A percentile compares a stretch with the other conserved stretches of the same genome.
These are phyloP conservation scores for Candida jianshihensis DNA, from an alignment of 805 yeast species.

Conservation along the genomic window DNA sequence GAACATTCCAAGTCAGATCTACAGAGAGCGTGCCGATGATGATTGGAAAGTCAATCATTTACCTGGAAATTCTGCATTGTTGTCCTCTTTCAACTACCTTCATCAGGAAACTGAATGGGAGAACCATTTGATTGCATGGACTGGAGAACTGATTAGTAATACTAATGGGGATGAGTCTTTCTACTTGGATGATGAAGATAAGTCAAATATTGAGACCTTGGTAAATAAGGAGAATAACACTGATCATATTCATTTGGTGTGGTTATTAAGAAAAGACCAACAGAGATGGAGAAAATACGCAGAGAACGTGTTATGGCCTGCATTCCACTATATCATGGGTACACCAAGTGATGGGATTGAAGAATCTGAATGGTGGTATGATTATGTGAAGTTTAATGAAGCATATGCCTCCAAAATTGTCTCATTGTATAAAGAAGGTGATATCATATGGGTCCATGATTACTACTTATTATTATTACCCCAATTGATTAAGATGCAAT, in stretches of 20 bases:
- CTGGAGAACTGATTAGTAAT: conserved; percentile 63
- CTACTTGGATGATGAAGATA: conserved; percentile 51
- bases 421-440: conserved; percentile 79
- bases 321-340: conserved; percentile 85
- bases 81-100: conserved; percentile 64
- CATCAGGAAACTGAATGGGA: conserved; percentile 73
- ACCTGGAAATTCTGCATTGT: conserved; percentile 81
- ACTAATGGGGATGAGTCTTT: conserved; percentile 46
- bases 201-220: conserved; percentile 38
- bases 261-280: conserved; percentile 78
- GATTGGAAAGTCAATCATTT: conserved; percentile 49
- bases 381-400: conserved; percentile 85
- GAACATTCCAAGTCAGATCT: conserved; percentile 57
- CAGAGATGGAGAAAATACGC: conserved; percentile 84
- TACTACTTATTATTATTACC: conserved; percentile 88
- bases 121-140: conserved; percentile 87
- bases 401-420: conserved; percentile 78
- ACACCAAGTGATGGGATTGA: conserved; percentile 62
- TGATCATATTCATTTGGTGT: conserved; percentile 71
- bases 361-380: conserved; percentile 78
- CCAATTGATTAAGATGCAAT: conserved; percentile 61
- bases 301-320: conserved; percentile 89
- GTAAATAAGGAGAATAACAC: conserved; percentile 41
- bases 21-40: conserved; percentile 30
- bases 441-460: conserved; percentile 88